These are phyloP conservation scores for Chrysoporthe cubensis DNA, from an alignment of 2,329 filamentous ascomycete species.

Conservation along the genomic window DNA sequence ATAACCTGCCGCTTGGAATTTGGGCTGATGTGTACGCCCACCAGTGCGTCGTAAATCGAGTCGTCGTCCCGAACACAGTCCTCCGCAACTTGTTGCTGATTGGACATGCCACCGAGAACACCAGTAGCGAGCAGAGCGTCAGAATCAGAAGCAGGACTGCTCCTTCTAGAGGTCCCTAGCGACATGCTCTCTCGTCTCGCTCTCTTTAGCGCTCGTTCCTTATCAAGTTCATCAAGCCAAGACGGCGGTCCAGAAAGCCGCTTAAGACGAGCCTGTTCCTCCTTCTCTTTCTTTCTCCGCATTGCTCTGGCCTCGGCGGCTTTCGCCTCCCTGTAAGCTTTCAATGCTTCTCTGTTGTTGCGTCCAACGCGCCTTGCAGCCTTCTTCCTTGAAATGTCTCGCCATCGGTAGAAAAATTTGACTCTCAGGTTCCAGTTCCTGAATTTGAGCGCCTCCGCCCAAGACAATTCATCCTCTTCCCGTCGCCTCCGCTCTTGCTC, in stretches of 20 bases:
- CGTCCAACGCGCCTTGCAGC: slow-evolving; percentile 55
- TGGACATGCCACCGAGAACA: slow-evolving; percentile 45
- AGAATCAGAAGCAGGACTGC: slow-evolving; percentile 36
- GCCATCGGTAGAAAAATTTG: slow-evolving; percentile 63
- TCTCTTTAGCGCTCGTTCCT: slow-evolving; percentile 36
- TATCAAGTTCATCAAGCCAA: slow-evolving; percentile 29
- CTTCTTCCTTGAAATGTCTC: slow-evolving; percentile 50
- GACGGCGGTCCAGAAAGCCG: slow-evolving; percentile 25
- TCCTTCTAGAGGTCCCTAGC: slow-evolving; percentile 38
- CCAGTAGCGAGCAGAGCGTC: slow-evolving; percentile 47
- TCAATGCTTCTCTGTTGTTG: slow-evolving; percentile 55
- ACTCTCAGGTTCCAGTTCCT: slow-evolving; percentile 53
- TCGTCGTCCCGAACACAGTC: slow-evolving; percentile 41
- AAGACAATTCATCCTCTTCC: slow-evolving; percentile 54
- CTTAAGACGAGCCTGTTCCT: slow-evolving; percentile 37
- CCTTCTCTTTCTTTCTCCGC: slow-evolving; percentile 42
- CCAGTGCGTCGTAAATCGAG: slow-evolving; percentile 27
- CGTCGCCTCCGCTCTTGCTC: slow-evolving; percentile 46
- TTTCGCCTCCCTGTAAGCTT: slow-evolving; percentile 47
- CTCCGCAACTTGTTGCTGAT: slow-evolving; percentile 42
- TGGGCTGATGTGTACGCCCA: slow-evolving; percentile 27
- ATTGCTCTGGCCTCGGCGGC: slow-evolving; percentile 39
- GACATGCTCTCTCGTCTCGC: slow-evolving; percentile 32
- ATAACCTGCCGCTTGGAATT: slow-evolving; percentile 23
- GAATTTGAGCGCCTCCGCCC: slow-evolving; percentile 53